Base-by-base conservation (phyloP, 1,284 basidiomycete species). In the Exsudoporus floridanus region DNA sequence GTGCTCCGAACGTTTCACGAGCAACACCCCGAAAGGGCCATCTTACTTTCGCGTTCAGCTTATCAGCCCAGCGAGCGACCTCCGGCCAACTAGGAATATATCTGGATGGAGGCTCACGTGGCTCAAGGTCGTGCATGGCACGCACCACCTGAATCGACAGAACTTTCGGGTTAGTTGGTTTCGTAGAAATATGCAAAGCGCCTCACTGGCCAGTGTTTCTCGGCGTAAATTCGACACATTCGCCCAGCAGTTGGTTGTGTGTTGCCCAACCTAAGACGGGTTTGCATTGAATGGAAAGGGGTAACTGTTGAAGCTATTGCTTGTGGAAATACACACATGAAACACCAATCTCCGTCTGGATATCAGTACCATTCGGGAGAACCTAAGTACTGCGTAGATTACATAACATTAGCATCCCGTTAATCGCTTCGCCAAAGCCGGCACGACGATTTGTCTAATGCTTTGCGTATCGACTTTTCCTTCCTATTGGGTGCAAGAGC, bases 401-500 rank as follows among this genome's bases (percentile, higher is more conserved):
- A 16, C 13, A 40, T 43, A 16, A 39, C 7, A n/a, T 35, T 12
- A 27, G 30, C 21, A 30, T 23, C 28, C 19, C 4, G 21, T 45
- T 45, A 63, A 47, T 69, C 57, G 5, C 46, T 55, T 50, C 49
- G 46, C 63, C 63, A 65, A 25, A 65, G 60, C 18, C 64, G 43
- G 45, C 66, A 65, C 9, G 62, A 64, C 0, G 69, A 62, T 55
- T 77, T 78, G 50, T 46, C 73, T 33, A 78, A 58, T 3, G 74
- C 74, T 55, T 72, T 75, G 62, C 72, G 74, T 51, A 78, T 66
- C 35, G 60, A 56, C 38, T 66, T 66, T 7, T 75, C 73, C 50
- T 74, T 72, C 40, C 72, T 64, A 51, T 81, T 82, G 0, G 80
- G 80, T 14, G 77, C 78, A 3, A 82, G 64, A 6, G 81, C 80